Evolutionary conservation across 2,329 filamentous ascomycete genomes (phyloP), one percentile per base, ranked within the genome.

Genomic region (Fusarium devonianum): DNA sequence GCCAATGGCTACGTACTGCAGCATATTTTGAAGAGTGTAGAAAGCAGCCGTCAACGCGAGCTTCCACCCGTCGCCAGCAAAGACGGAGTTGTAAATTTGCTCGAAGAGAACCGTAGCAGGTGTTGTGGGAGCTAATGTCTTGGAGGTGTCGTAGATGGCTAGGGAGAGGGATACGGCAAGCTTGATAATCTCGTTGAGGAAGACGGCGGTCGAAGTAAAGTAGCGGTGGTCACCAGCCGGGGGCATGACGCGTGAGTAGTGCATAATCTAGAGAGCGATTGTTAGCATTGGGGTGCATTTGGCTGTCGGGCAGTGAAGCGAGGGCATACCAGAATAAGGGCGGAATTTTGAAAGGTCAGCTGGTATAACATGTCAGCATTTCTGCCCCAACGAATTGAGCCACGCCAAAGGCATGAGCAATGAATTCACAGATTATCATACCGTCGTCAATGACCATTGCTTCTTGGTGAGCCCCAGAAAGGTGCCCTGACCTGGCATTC

Each of bases 221-320:
- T 97, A 97, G 69, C 92, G 87, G 67, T 92, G 90, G 60, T 91
- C 90, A 69, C 87, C 86, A 8, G 83, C 79, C 8, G 86, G 81
- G n/a, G 92, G 89, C 92, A 97, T 97, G 53, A 95, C 86, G 59
- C 92, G 85, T 21, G 92, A 96, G 73, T 97, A 96, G 75, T 97
- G 93, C 81, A 96, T 89, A 46, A 97, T 82, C 90, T 93, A 19
- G 29, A 26, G 39, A 16, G 44, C 9, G 37, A 30, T 19, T 7
- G 51, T 63, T 49, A 67, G 45, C 39, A 75, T 90, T 87, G 56
- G 90, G 81, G 16, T 84, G 89, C 63, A 90, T 78, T 87, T 90
- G 66, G 30, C 13, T 38, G 16, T 5, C 13, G 11, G 37, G 30
- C 39, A 47, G 35, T 41, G 33, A 28, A 26, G 47, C 36, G 41